Evolutionary conservation across 192 early-diverging fungal genomes (phyloP), one percentile per base, ranked within the genome.

Genomic region (Chytriomyces sp.): DNA sequence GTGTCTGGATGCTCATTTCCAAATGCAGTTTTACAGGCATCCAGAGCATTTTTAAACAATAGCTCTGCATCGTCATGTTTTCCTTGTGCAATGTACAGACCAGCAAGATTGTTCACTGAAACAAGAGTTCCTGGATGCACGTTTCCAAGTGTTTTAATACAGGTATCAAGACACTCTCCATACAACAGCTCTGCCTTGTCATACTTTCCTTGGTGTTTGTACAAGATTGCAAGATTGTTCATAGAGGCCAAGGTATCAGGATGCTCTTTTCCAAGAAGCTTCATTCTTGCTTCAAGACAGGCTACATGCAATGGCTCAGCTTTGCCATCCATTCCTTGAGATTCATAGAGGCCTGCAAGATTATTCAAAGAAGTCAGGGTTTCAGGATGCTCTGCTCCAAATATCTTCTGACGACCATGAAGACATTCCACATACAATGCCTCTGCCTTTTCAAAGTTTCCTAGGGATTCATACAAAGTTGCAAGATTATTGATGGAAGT

Each of bases 1-100:
- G 72, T 75, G 58, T 66, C 32, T 22, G 73, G 74, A 19, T 74
- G 74, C 3, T 76, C 74, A 32, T 52, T 19, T 14, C 72, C 72
- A 36, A 75, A 4, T 10, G 75, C 14, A 25, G 17, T 53, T 28
- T 30, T 41, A 19, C 64, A 28, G 3, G 12, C 39, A 40, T 74
- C 72, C 22, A 74, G 64, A 17, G 14, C 17, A 17, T 72, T 10
- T 12, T 49, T 66, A n/a, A 41, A 73, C 36, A 72, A 14, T 53
- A n/a, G 2, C 49, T 44, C 69, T n/a, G 72, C 72, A 52, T 22
- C 25, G 17, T 62, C n/a, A 38, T n/a, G 38, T 19, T 62, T 19
- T 5, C 22, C 44, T n/a, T 49, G 1, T 22, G 22, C 14, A 14
- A n/a, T 22, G 44, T 49, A 49, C 14, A 49, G 22, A 14, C 14